Conservation (phyloP, 176 grass and related monocot genomes). For the Carex myosuroides region DNA sequence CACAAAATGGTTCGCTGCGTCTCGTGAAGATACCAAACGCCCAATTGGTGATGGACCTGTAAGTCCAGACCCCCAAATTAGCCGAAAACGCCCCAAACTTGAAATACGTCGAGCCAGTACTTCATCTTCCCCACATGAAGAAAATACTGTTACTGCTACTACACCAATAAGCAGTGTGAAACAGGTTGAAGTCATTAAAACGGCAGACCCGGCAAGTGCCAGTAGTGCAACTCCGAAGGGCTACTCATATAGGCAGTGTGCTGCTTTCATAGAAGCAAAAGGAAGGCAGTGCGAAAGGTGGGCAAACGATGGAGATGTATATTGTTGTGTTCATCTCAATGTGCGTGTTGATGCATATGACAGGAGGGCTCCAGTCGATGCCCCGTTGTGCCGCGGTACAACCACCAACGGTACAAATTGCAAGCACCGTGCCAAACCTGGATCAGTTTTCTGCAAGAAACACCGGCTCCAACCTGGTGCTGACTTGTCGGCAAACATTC, state of each 20-base stretch:
- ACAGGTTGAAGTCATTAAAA: background rate
- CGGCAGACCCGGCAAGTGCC: slow-evolving; percentile 22
- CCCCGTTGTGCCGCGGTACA: slow-evolving; percentile 54
- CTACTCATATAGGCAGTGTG: slow-evolving; percentile 59
- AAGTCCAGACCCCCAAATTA: slow-evolving; percentile 43
- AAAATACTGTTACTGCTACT: background rate
- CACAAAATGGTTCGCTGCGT: slow-evolving; percentile 68
- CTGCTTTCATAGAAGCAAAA: slow-evolving; percentile 78
- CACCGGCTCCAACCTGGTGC: slow-evolving; percentile 46
- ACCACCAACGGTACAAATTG: slow-evolving; percentile 93
- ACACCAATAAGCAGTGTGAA: slow-evolving; percentile 5
- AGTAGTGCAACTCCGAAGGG: slow-evolving; percentile 21
- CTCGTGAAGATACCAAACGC: slow-evolving; percentile 27
- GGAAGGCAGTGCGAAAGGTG: slow-evolving; percentile 94
- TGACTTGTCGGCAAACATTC: slow-evolving; percentile 29
- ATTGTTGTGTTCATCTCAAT: slow-evolving; percentile 90
- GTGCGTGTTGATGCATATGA: slow-evolving; percentile 52
- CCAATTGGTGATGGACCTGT: slow-evolving; percentile 38
- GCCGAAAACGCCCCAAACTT: slow-evolving; percentile 72
- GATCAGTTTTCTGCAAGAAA: slow-evolving; percentile 89
- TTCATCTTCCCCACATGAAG: background rate
- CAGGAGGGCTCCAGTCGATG: slow-evolving; percentile 38
- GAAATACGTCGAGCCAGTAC: slow-evolving; percentile 46
- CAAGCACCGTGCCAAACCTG: slow-evolving; percentile 87
- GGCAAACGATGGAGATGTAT: slow-evolving; percentile 92